These are phyloP conservation scores for Malassezia slooffiae DNA, from an alignment of 1,284 basidiomycete species.

Conservation along the genomic window DNA sequence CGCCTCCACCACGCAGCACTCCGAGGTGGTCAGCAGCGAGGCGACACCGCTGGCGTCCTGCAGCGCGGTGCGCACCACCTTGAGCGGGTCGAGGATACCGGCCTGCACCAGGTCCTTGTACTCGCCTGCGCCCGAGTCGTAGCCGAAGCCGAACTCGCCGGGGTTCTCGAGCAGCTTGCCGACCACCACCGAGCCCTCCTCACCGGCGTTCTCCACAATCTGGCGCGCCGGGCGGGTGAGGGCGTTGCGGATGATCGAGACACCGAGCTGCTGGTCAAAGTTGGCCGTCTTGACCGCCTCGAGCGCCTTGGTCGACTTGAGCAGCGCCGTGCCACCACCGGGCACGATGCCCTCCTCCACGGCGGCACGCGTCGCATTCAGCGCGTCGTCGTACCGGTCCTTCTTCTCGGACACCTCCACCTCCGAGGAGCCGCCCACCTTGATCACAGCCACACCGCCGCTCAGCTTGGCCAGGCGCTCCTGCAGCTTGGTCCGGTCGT, in stretches of 20 bases:
- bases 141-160: constrained; percentile 53
- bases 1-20: constrained; percentile 82
- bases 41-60: constrained; percentile 54
- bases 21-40: constrained; percentile 79
- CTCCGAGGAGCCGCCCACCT: constrained; percentile 84
- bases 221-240: constrained; percentile 67
- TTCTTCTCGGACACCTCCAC: constrained; percentile 99
- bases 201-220: constrained; percentile 87
- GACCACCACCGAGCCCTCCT: constrained; percentile 85
- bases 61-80: constrained; percentile 43
- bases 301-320: constrained; percentile 77
- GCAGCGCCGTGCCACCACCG: constrained; percentile 79
- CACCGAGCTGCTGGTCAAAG: constrained; percentile 96
- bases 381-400: constrained; percentile 93
- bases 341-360: constrained; percentile 91
- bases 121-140: constrained; percentile 80
- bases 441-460: constrained; percentile 96
- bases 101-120: constrained; percentile 87
- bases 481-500: constrained; percentile 88
- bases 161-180: constrained; percentile 53
- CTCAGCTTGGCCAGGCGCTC: constrained; percentile 91
- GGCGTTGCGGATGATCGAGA: constrained; percentile 81
- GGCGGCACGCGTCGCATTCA: constrained; percentile 91
- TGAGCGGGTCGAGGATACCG: constrained; percentile 64
- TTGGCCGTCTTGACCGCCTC: constrained; percentile 69